Conservation (phyloP, 2,329 filamentous ascomycete genomes). For the Cytospora mali region DNA sequence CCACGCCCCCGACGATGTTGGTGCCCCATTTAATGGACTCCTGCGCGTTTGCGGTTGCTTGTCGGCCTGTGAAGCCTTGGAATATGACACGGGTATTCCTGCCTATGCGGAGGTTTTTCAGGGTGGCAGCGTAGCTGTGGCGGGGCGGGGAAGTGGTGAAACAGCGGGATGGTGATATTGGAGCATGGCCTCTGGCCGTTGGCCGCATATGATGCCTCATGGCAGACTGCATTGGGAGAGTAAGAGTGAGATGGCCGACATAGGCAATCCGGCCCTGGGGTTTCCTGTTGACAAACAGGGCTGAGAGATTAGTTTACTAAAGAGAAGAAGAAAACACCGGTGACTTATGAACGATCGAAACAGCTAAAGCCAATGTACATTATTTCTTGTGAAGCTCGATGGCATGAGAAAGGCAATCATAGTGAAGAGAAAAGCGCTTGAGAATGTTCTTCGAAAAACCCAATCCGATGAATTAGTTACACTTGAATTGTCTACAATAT, state of each 20-base stretch:
- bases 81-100: conserved; percentile 28
- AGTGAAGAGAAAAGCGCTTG: not conserved
- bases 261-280: not conserved
- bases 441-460: not conserved
- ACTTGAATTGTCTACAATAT: not conserved
- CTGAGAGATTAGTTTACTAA: not conserved
- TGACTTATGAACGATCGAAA: not conserved
- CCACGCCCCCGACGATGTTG: conserved; percentile 78
- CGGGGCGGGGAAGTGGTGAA: conserved; percentile 11
- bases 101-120: conserved; percentile 23
- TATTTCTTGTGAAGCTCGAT: not conserved
- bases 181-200: conserved; percentile 3
- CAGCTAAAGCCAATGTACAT: not conserved
- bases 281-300: not conserved
- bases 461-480: not conserved
- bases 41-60: conserved; percentile 74
- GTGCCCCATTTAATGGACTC: conserved; percentile 79
- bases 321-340: not conserved
- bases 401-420: not conserved
- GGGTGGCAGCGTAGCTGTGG: conserved; percentile 16
- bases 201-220: conserved; percentile 13
- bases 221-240: conserved; percentile 20
- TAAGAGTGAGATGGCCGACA: conserved; percentile 14
- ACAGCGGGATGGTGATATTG: not conserved
- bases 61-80: conserved; percentile 32